phyloP scores from a whole-genome alignment of 2,329 filamentous ascomycete genomes.

The Microcera coccophila region DNA sequence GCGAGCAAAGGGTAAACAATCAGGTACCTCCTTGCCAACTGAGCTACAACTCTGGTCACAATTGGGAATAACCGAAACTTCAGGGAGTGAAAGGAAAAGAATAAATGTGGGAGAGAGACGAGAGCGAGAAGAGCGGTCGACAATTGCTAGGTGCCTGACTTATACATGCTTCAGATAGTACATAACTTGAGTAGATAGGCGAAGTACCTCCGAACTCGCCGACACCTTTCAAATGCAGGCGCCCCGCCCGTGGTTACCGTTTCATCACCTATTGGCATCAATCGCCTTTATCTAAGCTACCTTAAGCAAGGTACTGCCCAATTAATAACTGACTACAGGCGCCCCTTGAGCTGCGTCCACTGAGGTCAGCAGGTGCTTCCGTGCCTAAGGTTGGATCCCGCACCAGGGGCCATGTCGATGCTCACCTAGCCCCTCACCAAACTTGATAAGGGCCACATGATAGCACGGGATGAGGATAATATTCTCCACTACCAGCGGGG shows the following conservation, averaged over 20 bases:
- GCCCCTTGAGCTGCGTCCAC: background rate
- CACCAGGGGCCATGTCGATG: background rate
- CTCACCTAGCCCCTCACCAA: background rate
- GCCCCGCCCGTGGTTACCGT: too few relatives aligned
- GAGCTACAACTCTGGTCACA: background rate
- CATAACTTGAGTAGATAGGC: background rate
- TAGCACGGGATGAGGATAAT: slow-evolving; percentile 16
- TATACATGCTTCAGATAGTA: background rate
- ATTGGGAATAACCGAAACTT: slow-evolving; percentile 3
- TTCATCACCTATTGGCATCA: background rate
- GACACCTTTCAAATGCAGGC: too few relatives aligned
- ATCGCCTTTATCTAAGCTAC: background rate
- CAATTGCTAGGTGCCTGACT: background rate
- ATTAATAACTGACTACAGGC: background rate
- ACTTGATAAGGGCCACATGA: slow-evolving; percentile 24
- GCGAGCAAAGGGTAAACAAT: background rate
- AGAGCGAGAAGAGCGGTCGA: slow-evolving; percentile 13
- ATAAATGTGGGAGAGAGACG: background rate
- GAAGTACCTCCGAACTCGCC: background rate
- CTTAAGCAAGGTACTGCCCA: background rate
- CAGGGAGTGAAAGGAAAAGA: slow-evolving; percentile 6
- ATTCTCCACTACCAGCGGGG: slow-evolving; percentile 4
- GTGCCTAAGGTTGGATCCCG: background rate
- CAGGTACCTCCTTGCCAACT: background rate
- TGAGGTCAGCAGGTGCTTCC: background rate